Evolutionary conservation across 768 basidiomycete genomes (phyloP).

Genomic region (Lactarius hengduanensis): DNA sequence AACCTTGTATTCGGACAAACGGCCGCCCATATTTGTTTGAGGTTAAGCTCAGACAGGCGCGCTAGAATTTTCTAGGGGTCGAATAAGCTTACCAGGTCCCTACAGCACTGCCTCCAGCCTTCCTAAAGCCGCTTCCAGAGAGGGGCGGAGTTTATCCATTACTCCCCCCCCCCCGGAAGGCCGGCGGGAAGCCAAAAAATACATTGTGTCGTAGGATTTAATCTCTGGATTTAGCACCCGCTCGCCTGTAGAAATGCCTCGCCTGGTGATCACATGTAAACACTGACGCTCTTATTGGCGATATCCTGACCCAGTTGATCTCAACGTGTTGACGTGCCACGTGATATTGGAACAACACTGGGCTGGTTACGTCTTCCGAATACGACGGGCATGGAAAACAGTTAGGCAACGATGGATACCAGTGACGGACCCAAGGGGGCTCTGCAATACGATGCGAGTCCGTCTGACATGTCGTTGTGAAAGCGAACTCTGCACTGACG

Average conservation of each 20-base stretch:
- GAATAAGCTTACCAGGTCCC: no score
- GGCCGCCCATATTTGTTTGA: no score
- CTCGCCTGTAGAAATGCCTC: background rate
- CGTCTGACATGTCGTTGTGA: background rate
- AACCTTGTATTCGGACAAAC: background rate
- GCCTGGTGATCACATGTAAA: background rate
- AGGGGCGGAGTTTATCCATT: background rate
- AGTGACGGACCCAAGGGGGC: background rate
- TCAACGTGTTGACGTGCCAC: background rate
- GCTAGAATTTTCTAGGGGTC: no score
- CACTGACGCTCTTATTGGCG: background rate
- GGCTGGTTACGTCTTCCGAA: background rate
- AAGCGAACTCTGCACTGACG: background rate
- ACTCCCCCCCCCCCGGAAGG: no score
- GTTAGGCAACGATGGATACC: background rate
- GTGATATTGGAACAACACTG: background rate
- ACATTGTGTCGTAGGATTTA: background rate
- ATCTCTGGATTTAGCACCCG: background rate
- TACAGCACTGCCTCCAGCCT: background rate
- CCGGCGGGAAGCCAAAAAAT: background rate
- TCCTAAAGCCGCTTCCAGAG: background rate
- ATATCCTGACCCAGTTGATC: background rate
- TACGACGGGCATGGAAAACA: background rate
- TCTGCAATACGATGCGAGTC: background rate
- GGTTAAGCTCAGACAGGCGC: no score